Conservation (phyloP, 2,329 filamentous ascomycete species). For the Apiospora aurea region DNA sequence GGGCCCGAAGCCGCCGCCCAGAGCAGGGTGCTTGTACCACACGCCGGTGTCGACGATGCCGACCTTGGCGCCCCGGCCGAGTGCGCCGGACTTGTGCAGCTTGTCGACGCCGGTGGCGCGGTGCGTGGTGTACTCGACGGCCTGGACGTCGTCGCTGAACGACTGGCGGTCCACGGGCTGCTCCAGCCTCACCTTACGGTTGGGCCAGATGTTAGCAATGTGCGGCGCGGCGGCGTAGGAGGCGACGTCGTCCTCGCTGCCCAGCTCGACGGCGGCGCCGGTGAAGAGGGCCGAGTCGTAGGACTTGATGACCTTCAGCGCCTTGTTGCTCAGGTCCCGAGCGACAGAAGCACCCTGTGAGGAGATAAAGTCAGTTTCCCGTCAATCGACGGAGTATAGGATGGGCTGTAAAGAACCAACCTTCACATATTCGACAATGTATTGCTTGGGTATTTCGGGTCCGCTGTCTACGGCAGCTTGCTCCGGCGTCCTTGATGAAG, state of each 20-base stretch:
- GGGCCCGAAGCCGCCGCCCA: constrained; percentile 32
- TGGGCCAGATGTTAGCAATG: constrained; percentile 19
- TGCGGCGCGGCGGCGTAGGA: constrained; percentile 1
- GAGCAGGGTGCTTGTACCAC: constrained; percentile 32
- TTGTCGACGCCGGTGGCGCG: constrained; percentile 29
- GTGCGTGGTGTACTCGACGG: constrained; percentile 9
- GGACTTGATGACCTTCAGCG: constrained; percentile 15
- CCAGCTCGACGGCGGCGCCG: constrained; percentile 10
- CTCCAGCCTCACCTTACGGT: constrained; percentile 2
- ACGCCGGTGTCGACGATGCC: constrained; percentile 33
- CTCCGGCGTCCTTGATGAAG: not conserved
- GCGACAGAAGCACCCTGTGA: not conserved
- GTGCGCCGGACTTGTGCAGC: constrained; percentile 31
- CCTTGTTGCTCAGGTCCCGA: constrained; percentile 14
- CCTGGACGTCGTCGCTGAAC: constrained; percentile 16
- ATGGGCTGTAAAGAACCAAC: not conserved
- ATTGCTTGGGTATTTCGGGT: not conserved
- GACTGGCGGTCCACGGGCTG: not conserved
- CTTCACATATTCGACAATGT: constrained; percentile 17
- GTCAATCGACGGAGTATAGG: too few relatives aligned
- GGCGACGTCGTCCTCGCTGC: not conserved
- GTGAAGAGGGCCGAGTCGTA: constrained; percentile 20
- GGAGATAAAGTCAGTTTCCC: not conserved
- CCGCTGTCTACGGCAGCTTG: not conserved
- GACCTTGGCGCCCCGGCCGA: constrained; percentile 31